Evolutionary conservation across 2,329 filamentous ascomycete species (phyloP), one percentile per base, ranked within the genome.

Genomic region (Aureobasidium sp.): DNA sequence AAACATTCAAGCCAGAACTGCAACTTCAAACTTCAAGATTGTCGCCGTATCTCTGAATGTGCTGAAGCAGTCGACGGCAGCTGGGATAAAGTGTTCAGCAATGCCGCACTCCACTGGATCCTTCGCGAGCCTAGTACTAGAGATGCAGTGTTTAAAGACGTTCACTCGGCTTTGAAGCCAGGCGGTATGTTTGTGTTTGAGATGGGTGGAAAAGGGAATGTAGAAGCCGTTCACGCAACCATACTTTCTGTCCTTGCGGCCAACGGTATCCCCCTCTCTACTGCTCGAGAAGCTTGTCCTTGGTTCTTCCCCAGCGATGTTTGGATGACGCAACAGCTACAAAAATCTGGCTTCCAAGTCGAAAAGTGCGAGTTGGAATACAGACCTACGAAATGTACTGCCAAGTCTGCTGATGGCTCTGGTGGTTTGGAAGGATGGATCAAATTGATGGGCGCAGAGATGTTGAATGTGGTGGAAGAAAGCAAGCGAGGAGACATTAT

Each of bases 221-320:
- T 88, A 0, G 75, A 78, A 1, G 87, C 89, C 72, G 81, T 87
- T 66, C 79, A 83, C 32, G 77, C 82, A 0, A 83, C 84, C 1
- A 74, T 88, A 8, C 73, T 86, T 4, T 75, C 78, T 17, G 81
- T 81, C 1, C 75, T 87, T 1, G 72, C 75, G 1, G 70, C 78
- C 17, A 77, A 80, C 1, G 80, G 83, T 0, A 70, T 85, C 0
- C 76, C 82, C 0, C 66, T 86, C 1, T 68, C 75, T n/a, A 72
- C 74, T 10, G 82, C 82, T 0, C 65, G 76, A 24, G 78, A 77
- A 15, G 77, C 75, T 0, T 81, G 82, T 64, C 87, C 87, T 5
- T 90, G 87, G 87, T 90, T 88, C 72, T 90, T 90, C 71, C 85
- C 87, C 0, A 84, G 86, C 65, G 84, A 86, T 68, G 71, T 66